These are phyloP conservation scores for Kondoa malvinella DNA, from an alignment of 768 basidiomycete genomes.

Conservation along the genomic window DNA sequence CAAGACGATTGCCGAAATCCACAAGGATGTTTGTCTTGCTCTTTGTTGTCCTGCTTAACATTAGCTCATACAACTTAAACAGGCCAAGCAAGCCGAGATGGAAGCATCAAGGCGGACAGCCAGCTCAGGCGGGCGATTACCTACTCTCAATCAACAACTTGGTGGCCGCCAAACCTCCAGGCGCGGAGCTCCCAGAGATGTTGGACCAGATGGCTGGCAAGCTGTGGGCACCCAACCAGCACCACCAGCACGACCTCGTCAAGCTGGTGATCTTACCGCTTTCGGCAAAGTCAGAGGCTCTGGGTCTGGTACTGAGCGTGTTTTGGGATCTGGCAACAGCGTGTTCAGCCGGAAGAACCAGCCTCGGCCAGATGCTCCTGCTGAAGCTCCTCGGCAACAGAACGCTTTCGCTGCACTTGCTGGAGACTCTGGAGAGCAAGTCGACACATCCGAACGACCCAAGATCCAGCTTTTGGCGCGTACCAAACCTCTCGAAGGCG, in stretches of 20 bases:
- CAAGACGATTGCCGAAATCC: constrained; percentile 71
- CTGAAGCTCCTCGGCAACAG: constrained; percentile 33
- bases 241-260: constrained; percentile 45
- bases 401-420: constrained; percentile 39
- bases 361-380: constrained; percentile 44
- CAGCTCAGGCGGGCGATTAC: constrained; percentile 33
- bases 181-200: constrained; percentile 50
- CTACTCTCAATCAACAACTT: constrained; percentile 33
- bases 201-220: constrained; percentile 70
- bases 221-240: constrained; percentile 36
- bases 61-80: constrained; percentile 3
- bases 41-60: background rate
- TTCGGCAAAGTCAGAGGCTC: constrained; percentile 67
- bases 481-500: constrained; percentile 15
- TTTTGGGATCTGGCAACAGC: constrained; percentile 65
- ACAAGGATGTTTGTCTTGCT: constrained; percentile 50
- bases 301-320: constrained; percentile 36
- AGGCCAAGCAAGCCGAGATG: constrained; percentile 49
- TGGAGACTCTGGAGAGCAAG: constrained; percentile 35
- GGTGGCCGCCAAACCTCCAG: constrained; percentile 70
- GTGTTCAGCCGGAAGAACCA: constrained; percentile 60
- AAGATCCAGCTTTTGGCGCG: constrained; percentile 19
- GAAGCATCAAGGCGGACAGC: constrained; percentile 48
- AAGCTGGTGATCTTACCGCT: constrained; percentile 68
- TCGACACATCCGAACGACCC: constrained; percentile 8